Percentiles rank a stretch among this genome's conserved stretches.
phyloP scores from a whole-genome alignment of 1,139 yeast species.

The Candida sp. region DNA sequence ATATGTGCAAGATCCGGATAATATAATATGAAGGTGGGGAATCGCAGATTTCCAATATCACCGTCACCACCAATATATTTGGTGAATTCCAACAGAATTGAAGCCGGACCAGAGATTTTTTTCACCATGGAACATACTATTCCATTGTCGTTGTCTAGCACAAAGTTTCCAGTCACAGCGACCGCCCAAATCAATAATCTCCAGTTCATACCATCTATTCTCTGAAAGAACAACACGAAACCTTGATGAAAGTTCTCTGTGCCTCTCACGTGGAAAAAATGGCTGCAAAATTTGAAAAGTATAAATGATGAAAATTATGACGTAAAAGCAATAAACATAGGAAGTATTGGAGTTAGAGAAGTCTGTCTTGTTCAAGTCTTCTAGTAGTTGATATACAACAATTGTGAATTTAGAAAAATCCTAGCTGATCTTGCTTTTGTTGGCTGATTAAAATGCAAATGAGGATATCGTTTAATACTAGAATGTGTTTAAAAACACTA shows the following conservation, averaged over 20 bases:
- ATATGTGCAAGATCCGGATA: constrained; percentile 21
- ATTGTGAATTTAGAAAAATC: too few species aligned
- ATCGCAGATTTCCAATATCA: constrained; percentile 4
- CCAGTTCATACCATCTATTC: background rate
- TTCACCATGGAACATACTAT: background rate
- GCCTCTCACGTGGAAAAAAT: background rate
- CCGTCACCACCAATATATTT: background rate
- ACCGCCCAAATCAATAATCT: background rate
- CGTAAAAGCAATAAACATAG: too few species aligned
- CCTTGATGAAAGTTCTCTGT: background rate
- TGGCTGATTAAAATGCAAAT: too few species aligned
- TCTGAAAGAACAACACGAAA: background rate
- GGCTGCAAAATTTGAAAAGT: background rate
- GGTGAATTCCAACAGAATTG: background rate
- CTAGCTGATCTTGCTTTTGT: too few species aligned
- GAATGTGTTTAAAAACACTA: too few species aligned
- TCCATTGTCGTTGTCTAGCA: background rate
- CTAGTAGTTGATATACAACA: too few species aligned
- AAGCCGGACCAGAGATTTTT: background rate
- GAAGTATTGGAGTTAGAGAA: too few species aligned
- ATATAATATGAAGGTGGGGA: constrained; percentile 23
- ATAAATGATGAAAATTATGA: background rate
- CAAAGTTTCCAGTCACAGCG: background rate
- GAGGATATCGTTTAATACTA: too few species aligned
- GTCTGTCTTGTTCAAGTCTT: too few species aligned